Percentiles rank a stretch among this genome's conserved stretches.
Conservation (phyloP, 2,329 filamentous ascomycete species). For the Fusarium sp. region DNA sequence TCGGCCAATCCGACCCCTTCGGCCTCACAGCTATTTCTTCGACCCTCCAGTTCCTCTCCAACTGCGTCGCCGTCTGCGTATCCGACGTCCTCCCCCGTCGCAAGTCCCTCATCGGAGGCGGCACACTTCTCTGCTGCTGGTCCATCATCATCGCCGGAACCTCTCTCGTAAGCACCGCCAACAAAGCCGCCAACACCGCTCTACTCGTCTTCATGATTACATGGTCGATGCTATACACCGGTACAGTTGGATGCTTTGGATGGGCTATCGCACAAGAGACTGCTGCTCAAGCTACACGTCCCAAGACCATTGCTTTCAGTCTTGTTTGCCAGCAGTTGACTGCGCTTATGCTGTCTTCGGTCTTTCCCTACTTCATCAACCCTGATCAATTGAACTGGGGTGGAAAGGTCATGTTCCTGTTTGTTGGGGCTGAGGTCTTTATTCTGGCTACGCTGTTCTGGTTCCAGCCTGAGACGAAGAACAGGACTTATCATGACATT, state of each 20-base stretch:
- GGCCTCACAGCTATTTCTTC: conserved; percentile 44
- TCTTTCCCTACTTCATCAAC: conserved; percentile 51
- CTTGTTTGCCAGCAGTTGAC: conserved; percentile 47
- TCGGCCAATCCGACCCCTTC: conserved; percentile 43
- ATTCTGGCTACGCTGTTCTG: conserved; percentile 46
- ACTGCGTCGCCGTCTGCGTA: conserved; percentile 36
- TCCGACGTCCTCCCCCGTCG: conserved; percentile 42
- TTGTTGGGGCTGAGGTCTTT: conserved; percentile 47
- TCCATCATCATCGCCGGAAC: conserved; percentile 42
- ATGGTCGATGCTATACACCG: conserved; percentile 45
- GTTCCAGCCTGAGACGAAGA: conserved; percentile 52
- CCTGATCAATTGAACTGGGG: conserved; percentile 51
- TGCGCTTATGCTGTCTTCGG: conserved; percentile 47
- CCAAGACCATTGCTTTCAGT: conserved; percentile 44
- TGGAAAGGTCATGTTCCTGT: conserved; percentile 50
- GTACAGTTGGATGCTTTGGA: conserved; percentile 43
- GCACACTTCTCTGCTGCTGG: conserved; percentile 40
- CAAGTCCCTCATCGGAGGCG: conserved; percentile 41
- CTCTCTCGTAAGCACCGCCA: conserved; percentile 29
- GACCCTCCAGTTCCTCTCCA: conserved; percentile 42
- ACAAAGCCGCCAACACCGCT: conserved; percentile 39
- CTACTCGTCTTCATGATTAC: conserved; percentile 44
- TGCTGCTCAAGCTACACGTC: conserved; percentile 40
- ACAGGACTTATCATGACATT: conserved; percentile 48
- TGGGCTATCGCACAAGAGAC: conserved; percentile 45